Base-by-base conservation (phyloP, 352 stramenopile genomes). In the Globisporangium okanoganense region DNA sequence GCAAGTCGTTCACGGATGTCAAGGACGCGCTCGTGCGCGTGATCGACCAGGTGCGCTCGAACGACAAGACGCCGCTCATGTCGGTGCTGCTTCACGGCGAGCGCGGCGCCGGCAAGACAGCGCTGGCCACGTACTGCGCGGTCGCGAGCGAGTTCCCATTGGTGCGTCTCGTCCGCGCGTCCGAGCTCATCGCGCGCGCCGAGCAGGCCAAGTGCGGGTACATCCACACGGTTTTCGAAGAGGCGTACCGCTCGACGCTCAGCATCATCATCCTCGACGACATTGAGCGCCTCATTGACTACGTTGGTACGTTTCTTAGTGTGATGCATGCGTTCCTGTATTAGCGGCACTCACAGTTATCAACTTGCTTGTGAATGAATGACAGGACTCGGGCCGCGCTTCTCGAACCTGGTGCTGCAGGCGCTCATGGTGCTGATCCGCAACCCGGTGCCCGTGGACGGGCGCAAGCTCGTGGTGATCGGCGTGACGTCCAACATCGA, bases 261-360 rank as follows among this genome's bases (percentile, higher is more conserved):
- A 98, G 96, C 22, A 92, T 99, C 62, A 99, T 99, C 75, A 97
- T 99, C 61, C 91, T 99, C 47, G 98, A 99, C 77, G 97, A 99
- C 73, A 97, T 99, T 65, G 98, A 99, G 78, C 92, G 97, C 18
- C 85, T 99, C 41, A 98, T 99, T 72, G 97, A 99, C 71, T 99
- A 93, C 55, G 85, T 93, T 68, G 85, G 83, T 90, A 64, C 58
- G 80, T 36, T n/a, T 57, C 3, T 8, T 61, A 27, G 54, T 33
- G 33, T 18, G 29, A 47, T 61, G 50, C 67, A 31, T 47, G n/a
- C 29, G 13, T 41, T 12, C 13, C 10, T 41, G 10, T 44, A 44
- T 20, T 8, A 5, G 14, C 20, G 38, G 13, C 20, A 20, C 35
- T 41, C 14, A 41, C 35, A 2, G 10, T 5, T 41, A 20, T 44